Evolutionary conservation across 352 stramenopile species (phyloP).

Genomic region (Phytophthora ramorum): DNA sequence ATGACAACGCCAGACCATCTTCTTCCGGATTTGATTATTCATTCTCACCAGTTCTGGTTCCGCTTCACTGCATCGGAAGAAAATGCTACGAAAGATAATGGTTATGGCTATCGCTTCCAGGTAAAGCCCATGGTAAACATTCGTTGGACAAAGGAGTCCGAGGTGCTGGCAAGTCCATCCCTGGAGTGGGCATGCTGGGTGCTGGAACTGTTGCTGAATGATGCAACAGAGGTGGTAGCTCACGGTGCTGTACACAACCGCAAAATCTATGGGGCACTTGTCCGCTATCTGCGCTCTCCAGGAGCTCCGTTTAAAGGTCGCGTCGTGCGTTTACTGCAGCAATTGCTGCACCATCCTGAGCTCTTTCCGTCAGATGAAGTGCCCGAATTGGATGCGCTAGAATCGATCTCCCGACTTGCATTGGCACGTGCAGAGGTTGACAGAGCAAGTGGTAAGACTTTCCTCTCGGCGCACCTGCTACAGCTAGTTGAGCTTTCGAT

Average conservation of each 20-base stretch:
- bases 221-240: constrained; percentile 67
- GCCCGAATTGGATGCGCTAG: constrained; percentile 66
- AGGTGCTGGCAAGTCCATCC: constrained; percentile 77
- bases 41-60: constrained; percentile 86
- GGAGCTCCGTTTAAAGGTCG: constrained; percentile 83
- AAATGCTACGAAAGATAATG: constrained; percentile 58
- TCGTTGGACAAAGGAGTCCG: constrained; percentile 78
- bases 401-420: constrained; percentile 68
- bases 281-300: constrained; percentile 81
- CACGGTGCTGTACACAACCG: constrained; percentile 82
- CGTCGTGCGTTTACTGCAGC: constrained; percentile 77
- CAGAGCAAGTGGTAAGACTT: constrained; percentile 64
- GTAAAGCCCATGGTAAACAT: constrained; percentile 83
- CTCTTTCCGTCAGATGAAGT: constrained; percentile 64
- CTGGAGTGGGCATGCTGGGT: constrained; percentile 90
- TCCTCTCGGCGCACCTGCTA: constrained; percentile 78
- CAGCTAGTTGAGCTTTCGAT: constrained; percentile 84
- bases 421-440: constrained; percentile 65
- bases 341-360: constrained; percentile 71
- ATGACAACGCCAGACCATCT: constrained; percentile 44
- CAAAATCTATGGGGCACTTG: constrained; percentile 82
- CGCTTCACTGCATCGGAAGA: constrained; percentile 78
- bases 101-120: constrained; percentile 87
- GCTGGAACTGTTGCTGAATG: constrained; percentile 81
- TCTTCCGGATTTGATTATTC: constrained; percentile 75